Conservation (phyloP, 2,329 filamentous ascomycete genomes). For the Colletotrichum somersetense region DNA sequence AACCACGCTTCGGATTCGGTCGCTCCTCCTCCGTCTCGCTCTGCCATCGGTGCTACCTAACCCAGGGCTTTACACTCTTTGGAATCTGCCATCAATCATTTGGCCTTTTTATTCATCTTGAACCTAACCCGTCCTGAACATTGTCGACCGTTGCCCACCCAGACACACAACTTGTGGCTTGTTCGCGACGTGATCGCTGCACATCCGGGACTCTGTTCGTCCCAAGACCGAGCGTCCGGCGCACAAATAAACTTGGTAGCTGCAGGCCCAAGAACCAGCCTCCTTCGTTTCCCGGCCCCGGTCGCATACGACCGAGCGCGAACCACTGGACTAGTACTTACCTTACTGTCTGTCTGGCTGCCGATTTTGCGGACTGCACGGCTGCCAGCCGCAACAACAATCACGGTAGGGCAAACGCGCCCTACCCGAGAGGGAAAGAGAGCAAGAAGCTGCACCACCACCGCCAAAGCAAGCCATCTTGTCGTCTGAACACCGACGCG, state of each 20-base stretch:
- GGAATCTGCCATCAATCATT: conserved; percentile 8
- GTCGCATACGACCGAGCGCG: conserved; percentile 46
- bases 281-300: conserved; percentile 43
- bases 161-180: conserved; percentile 22
- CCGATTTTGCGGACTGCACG: conserved; percentile 5
- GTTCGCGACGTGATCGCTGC: conserved; percentile 22
- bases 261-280: conserved; percentile 39
- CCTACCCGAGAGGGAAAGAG: conserved; percentile 19
- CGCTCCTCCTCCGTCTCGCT: not conserved
- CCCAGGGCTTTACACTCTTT: conserved; percentile 9
- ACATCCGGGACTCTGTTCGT: conserved; percentile 33
- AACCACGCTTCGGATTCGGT: not conserved
- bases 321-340: conserved; percentile 9
- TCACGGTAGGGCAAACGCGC: conserved; percentile 36
- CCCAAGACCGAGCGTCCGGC: conserved; percentile 34
- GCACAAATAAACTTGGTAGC: conserved; percentile 26
- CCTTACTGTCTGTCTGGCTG: not conserved
- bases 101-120: not conserved
- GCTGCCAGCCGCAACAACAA: conserved; percentile 21
- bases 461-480: conserved; percentile 24
- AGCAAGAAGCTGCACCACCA: conserved; percentile 31
- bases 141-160: not conserved
- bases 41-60: conserved; percentile 5
- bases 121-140: not conserved
- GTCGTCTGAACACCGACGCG: conserved; percentile 12